Base-by-base conservation (phyloP, 192 early-diverging fungal genomes). In the Backusella psychrophila region DNA sequence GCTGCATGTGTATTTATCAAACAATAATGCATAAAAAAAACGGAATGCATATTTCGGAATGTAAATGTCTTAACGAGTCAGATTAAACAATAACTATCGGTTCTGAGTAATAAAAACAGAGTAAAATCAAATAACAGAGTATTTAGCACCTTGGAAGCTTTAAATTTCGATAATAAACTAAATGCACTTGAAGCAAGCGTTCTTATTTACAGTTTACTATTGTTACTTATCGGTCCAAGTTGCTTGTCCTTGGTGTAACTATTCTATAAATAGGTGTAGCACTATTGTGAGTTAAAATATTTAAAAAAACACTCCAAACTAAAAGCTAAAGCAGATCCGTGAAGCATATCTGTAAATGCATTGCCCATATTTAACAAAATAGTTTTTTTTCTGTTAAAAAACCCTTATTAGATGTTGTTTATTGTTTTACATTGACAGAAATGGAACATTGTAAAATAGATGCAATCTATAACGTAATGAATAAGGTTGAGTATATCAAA, bases 31-130 rank as follows among this genome's bases (percentile, higher is more conserved):
- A 63, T 29, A 8, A 11, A 63, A 33, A 63, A 63, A 63, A 63
- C 29, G 56, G 56, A 63, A 63, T 63, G 56, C 56, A 63, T 63
- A 29, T 63, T 63, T 63, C 56, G 56, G 56, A 63, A 63, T 63
- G 56, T 3, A 29, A 63, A 29, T 29, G 56, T 2, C 23, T 29
- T 21, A 26, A 29, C 9, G 26, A 29, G 23, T 29, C 56, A 63
- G 56, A 63, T 63, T 63, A 63, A 63, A 29, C 56, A 26, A 63
- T 63, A 63, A 29, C 23, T 26, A 63, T 26, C 12, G 3, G 7
- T 14, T 29, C 23, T 14, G 3, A 26, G 4, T 29, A 1, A 29
- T 29, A 14, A 6, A 29, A 59, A 29, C 9, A 59, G 12, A 11
- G 11, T 12, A 59, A 9, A 23, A 2, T 29, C 12, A 26, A 59